A percentile compares a stretch with the other conserved stretches of the same genome.
Evolutionary conservation across 2,329 filamentous ascomycete species (phyloP).

Genomic region (Ophiostoma sp.): DNA sequence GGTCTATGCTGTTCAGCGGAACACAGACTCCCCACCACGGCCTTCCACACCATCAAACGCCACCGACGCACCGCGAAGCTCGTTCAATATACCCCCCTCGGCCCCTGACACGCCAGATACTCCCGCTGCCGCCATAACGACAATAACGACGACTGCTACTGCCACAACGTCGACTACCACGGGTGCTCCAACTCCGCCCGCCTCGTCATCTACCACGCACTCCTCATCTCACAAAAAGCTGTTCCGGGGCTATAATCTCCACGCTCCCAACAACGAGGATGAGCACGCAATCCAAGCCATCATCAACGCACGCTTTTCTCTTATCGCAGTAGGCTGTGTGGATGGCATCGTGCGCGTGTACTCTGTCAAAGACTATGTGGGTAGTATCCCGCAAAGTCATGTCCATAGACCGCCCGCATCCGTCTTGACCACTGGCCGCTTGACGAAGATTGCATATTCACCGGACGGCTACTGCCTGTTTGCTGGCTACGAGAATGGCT

Average conservation of each 20-base stretch:
- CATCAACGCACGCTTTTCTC: slow-evolving; percentile 92
- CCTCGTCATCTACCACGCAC: slow-evolving; percentile 7
- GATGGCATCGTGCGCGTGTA: slow-evolving; percentile 86
- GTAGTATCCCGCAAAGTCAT: slow-evolving; percentile 88
- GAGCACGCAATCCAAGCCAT: slow-evolving; percentile 70
- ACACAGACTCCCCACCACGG: slow-evolving; percentile 34
- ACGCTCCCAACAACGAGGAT: slow-evolving; percentile 62
- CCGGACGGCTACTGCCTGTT: slow-evolving; percentile 96
- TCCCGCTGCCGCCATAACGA: not conserved
- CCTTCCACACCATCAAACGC: not conserved
- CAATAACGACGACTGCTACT: not conserved
- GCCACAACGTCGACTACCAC: slow-evolving; percentile 4
- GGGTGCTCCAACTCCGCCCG: not conserved
- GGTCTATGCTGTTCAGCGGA: slow-evolving; percentile 86
- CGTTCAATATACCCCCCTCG: not conserved
- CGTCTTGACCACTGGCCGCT: slow-evolving; percentile 62
- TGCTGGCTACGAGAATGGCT: slow-evolving; percentile 86
- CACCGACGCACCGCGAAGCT: not conserved
- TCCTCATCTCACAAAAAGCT: slow-evolving; percentile 57
- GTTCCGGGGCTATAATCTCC: slow-evolving; percentile 91
- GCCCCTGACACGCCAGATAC: not conserved
- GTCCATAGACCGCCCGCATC: slow-evolving; percentile 71
- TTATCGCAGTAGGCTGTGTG: slow-evolving; percentile 81
- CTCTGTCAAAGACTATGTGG: slow-evolving; percentile 86
- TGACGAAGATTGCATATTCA: slow-evolving; percentile 81